Base-by-base conservation (phyloP, 768 basidiomycete genomes). In the Gloeopeniophorella convolvens region DNA sequence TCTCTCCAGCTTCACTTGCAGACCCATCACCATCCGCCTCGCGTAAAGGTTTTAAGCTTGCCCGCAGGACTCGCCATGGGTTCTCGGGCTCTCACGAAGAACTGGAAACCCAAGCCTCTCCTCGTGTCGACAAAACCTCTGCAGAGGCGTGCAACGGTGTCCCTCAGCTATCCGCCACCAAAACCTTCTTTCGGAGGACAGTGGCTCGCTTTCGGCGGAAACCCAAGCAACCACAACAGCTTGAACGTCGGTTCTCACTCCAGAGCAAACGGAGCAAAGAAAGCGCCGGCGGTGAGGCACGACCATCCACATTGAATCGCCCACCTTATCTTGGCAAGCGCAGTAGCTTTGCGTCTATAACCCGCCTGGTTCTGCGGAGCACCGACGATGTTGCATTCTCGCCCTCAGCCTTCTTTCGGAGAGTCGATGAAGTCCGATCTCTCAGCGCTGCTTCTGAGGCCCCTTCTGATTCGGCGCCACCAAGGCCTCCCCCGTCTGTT, bases 341-440 rank as follows among this genome's bases (percentile, higher is more conserved):
- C 24, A 24, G 39, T 24, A 18, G 18, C n/a, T n/a, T 48, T 13
- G 18, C 51, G 12, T 48, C 45, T 42, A 42, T 48, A 36, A 54
- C 52, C 28, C 46, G 30, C 7, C 34, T 54, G 15, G 52, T 54
- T 27, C 26, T 54, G 30, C 46, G 13, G 21, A 26, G 35, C 13
- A 20, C 42, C 10, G 36, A 48, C 20, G 42, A 48, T 16, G 46
- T 54, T 35, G 42, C 52, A 20, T 54, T 54, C 46, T 54, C 52
- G 30, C 47, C 46, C 8, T 54, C 52, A 15, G 48, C 52, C 11
- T 54, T 54, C 26, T 54, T 54, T 15, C 27, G 42, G 39, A 54
- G 42, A 26, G 52, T 54, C 13, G 52, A 54, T 20, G 46, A 54
- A 26, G 35, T 54, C 33, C 24, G 35, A 4, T 30, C 46, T 33